Evolutionary conservation across 1,284 basidiomycete species (phyloP), one percentile per base, ranked within the genome.

Genomic region (Leccinum pachyderme): DNA sequence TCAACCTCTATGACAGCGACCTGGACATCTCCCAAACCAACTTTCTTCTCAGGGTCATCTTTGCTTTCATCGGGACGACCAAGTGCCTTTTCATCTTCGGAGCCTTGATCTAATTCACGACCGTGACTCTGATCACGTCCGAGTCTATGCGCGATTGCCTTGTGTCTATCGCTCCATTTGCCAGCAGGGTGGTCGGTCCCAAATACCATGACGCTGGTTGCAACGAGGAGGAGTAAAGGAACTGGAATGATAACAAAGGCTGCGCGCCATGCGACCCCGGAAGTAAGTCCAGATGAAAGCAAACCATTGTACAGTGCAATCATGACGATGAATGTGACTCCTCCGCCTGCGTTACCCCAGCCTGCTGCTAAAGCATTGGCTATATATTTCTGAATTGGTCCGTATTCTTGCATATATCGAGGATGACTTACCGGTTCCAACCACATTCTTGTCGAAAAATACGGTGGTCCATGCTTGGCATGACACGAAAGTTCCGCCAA

Each of bases 171-270:
- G 9, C 72, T 68, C 85, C 84, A 86, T 55, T 74, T 76, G 2
- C 84, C 85, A 7, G 77, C 76, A 0, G 84, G 84, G 49, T 84
- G 82, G 61, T 87, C 84, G 51, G 78, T 79, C 1, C 83, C 84
- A 57, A 80, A 77, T 15, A 82, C 59, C 33, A 87, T 56, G 41
- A 73, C 75, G 9, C 77, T 53, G 2, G 62, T 56, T 3, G 83
- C 82, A 18, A 77, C 73, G 33, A 74, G 51, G 49, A 86, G 64
- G 3, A 86, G 71, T 37, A 81, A 69, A 1, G 84, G 85, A 0
- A 83, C 81, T 1, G 84, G 84, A 2, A 86, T 76, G 35, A 82
- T 75, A 18, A 75, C 78, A 65, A 86, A 87, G 12, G 81, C 71
- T 6, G 76, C 76, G 57, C 84, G 72, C 84, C 84, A 87, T 9